phyloP scores from a whole-genome alignment of 805 yeast species.

The Suhomyces vadensis region DNA sequence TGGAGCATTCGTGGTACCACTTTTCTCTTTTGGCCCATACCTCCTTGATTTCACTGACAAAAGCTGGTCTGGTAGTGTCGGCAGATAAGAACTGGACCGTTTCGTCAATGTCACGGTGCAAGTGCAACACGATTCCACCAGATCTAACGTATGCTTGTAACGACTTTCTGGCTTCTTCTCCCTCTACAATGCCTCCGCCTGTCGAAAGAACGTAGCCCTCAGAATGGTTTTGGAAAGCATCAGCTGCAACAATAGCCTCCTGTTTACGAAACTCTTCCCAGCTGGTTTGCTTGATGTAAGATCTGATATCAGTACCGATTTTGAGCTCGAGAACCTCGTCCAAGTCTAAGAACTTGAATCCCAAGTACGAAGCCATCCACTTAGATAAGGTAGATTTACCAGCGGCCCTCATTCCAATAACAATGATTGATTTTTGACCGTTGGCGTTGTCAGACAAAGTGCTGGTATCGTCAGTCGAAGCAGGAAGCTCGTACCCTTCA shows the following conservation, averaged over 20 bases:
- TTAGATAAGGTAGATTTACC: conserved; percentile 87
- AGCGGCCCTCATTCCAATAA: conserved; percentile 98
- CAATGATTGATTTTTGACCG: conserved; percentile 60
- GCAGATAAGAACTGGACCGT: conserved; percentile 71
- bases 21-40: conserved; percentile 84
- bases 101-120: conserved; percentile 83
- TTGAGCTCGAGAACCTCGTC: conserved; percentile 69
- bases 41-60: conserved; percentile 69
- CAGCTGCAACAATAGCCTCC: conserved; percentile 60
- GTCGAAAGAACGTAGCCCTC: conserved; percentile 76
- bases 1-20: conserved; percentile 81
- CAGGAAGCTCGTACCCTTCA: conserved; percentile 67
- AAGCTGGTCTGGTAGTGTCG: conserved; percentile 89
- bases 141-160: conserved; percentile 53
- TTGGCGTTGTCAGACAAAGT: conserved; percentile 28
- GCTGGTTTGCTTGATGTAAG: conserved; percentile 61
- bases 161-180: conserved; percentile 59
- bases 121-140: conserved; percentile 84
- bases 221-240: conserved; percentile 41
- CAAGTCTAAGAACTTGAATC: conserved; percentile 70
- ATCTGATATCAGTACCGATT: conserved; percentile 53
- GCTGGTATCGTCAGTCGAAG: conserved; percentile 17
- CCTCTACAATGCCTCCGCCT: conserved; percentile 96
- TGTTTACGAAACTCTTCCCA: conserved; percentile 84
- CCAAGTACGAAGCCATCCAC: conserved; percentile 72